Percentiles rank a stretch among this genome's conserved stretches.
These are phyloP conservation scores for Meyerozyma elateridarum DNA, from an alignment of 1,139 yeast species.

Conservation along the genomic window DNA sequence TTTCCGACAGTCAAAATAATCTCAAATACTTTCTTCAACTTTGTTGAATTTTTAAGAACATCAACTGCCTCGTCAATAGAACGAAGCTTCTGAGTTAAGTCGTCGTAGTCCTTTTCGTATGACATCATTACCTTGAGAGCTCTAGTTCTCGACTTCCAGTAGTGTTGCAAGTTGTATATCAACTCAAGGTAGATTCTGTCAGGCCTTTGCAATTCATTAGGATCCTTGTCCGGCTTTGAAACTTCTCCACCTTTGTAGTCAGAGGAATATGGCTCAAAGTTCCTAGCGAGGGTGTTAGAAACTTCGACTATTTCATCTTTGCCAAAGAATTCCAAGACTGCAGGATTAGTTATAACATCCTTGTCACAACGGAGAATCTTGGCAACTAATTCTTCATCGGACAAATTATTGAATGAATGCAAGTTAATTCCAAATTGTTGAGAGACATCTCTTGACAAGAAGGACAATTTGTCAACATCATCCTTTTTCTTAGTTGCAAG, in stretches of 20 bases:
- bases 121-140: constrained; percentile 57
- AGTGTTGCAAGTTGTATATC: constrained; percentile 69
- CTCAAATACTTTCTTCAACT: constrained; percentile 63
- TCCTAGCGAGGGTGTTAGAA: constrained; percentile 57
- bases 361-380: constrained; percentile 62
- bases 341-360: constrained; percentile 49
- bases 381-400: constrained; percentile 53
- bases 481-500: constrained; percentile 45
- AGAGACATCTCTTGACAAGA: constrained; percentile 64
- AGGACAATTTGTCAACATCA: constrained; percentile 50
- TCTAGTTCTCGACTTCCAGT: constrained; percentile 77
- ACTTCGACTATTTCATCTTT: constrained; percentile 66
- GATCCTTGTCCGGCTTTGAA: constrained; percentile 67
- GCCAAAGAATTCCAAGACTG: constrained; percentile 66
- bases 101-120: constrained; percentile 70
- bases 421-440: constrained; percentile 79
- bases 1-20: constrained; percentile 80
- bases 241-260: constrained; percentile 36
- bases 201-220: constrained; percentile 67
- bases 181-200: constrained; percentile 71
- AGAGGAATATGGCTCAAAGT: constrained; percentile 62
- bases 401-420: constrained; percentile 50
- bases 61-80: constrained; percentile 62
- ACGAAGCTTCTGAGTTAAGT: constrained; percentile 55
- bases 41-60: constrained; percentile 51